Evolutionary conservation across 2,329 filamentous ascomycete genomes (phyloP), one percentile per base, ranked within the genome.

Genomic region (Elsinoe batatas): DNA sequence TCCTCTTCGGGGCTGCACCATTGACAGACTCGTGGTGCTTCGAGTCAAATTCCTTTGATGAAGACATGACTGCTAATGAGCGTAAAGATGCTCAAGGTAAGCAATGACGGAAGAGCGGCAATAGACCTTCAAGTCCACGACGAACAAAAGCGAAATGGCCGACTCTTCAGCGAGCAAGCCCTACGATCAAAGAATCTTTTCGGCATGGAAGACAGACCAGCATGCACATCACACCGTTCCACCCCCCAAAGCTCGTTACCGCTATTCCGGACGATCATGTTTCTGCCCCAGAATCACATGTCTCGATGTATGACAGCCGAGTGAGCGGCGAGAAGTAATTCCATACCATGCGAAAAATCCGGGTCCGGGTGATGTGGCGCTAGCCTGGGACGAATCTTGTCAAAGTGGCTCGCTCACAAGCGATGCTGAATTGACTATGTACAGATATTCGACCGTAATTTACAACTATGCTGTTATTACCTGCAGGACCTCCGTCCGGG

Each of bases 261-360:
- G 40, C n/a, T 12, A 10, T 44, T 44, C 10, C 40, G 40, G 40
- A 26, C 40, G 18, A 44, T 44, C 40, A 44, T 44, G 18, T 26
- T 13, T 44, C 40, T 12, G 20, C 40, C 40, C 40, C 40, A 44
- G 40, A 44, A 26, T 44, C 40, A 44, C 40, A 44, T 44, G 40
- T 44, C 18, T 26, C 18, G 17, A 22, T 26, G 10, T 22, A 17
- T 11, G 18, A 44, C 40, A 26, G 40, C 40, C 40, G 40, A 44
- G 18, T 13, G n/a, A 44, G 40, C 18, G 3, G 18, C 26, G 20
- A 30, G 40, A 13, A 22, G 40, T 30, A 44, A 44, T 44, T 30
- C 40, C 40, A 44, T 44, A 44, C 40, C 40, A 30, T 44, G 40
- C 40, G 20, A 44, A 44, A 44, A 22, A 44, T 44, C 40, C 40